phyloP scores from a whole-genome alignment of 345 rosid genomes.

The Hirschfeldia incana region DNA sequence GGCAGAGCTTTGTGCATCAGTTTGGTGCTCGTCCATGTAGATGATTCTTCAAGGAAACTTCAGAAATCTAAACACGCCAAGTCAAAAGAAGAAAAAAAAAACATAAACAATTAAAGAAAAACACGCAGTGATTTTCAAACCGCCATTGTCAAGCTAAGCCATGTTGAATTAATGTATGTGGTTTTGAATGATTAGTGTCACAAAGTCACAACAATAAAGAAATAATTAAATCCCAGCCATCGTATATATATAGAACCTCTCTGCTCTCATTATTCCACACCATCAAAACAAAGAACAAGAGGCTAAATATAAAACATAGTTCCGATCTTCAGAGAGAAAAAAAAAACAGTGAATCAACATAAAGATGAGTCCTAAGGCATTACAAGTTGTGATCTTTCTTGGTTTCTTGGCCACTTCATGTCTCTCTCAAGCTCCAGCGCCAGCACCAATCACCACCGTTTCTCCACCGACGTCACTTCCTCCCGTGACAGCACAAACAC shows the following conservation, averaged over 20 bases:
- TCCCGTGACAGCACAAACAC: slow-evolving; percentile 49
- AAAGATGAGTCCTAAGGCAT: slow-evolving; percentile 49
- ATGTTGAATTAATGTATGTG: slow-evolving; percentile 22
- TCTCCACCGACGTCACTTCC: slow-evolving; percentile 39
- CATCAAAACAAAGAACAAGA: slow-evolving; percentile 17
- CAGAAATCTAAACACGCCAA: slow-evolving; percentile 33
- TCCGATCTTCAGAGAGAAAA: neutral
- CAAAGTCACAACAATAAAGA: slow-evolving; percentile 1
- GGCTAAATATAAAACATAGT: slow-evolving; percentile 3
- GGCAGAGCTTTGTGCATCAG: slow-evolving; percentile 14
- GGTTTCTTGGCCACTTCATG: slow-evolving; percentile 70
- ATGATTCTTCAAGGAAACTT: slow-evolving; percentile 37
- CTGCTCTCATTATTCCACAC: slow-evolving; percentile 30
- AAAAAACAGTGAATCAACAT: neutral
- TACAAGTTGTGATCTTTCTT: slow-evolving; percentile 54
- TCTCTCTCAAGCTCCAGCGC: slow-evolving; percentile 68
- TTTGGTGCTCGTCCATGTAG: slow-evolving; percentile 35
- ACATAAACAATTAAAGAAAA: neutral
- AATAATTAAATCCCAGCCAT: slow-evolving; percentile 11
- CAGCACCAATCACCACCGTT: slow-evolving; percentile 41
- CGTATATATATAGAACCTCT: slow-evolving; percentile 30
- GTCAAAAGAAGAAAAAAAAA: neutral
- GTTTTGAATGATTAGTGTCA: slow-evolving; percentile 32
- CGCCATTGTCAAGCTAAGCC: slow-evolving; percentile 35
- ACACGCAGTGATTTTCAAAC: slow-evolving; percentile 16